phyloP scores from a whole-genome alignment of 2,329 filamentous ascomycete species.

The Pseudomassariella vexata region DNA sequence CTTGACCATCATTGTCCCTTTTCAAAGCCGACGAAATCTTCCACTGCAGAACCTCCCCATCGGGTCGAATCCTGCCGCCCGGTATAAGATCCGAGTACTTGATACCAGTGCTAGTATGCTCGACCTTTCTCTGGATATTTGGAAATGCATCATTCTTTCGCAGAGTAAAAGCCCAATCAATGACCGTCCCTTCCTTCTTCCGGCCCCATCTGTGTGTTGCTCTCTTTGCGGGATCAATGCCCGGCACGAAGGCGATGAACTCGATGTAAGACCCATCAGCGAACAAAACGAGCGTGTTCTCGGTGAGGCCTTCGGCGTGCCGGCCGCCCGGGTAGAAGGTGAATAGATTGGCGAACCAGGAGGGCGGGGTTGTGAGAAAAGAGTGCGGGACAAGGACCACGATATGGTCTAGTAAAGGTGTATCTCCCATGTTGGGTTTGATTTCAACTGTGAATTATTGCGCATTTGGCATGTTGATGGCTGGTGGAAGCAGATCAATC shows the following conservation, averaged over 20 bases:
- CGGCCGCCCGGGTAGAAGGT: slow-evolving; percentile 53
- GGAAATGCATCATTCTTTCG: slow-evolving; percentile 22
- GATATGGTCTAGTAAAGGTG: slow-evolving; percentile 51
- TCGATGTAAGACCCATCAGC: slow-evolving; percentile 62
- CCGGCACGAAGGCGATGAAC: slow-evolving; percentile 55
- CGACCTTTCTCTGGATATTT: slow-evolving; percentile 30
- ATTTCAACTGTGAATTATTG: too few relatives aligned
- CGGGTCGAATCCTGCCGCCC: slow-evolving; percentile 48
- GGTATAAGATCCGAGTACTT: slow-evolving; percentile 41
- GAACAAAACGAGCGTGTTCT: slow-evolving; percentile 58
- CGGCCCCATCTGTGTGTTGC: slow-evolving; percentile 53
- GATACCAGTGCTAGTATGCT: slow-evolving; percentile 24
- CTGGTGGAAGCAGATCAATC: too few relatives aligned
- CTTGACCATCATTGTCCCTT: slow-evolving; percentile 7
- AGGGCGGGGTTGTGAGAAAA: slow-evolving; percentile 39
- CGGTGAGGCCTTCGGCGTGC: slow-evolving; percentile 54
- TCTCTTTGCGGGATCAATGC: slow-evolving; percentile 30
- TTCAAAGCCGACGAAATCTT: slow-evolving; percentile 42
- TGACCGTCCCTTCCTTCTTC: slow-evolving; percentile 39
- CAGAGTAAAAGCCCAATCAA: slow-evolving; percentile 57
- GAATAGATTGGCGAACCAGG: slow-evolving; percentile 47
- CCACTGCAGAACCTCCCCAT: slow-evolving; percentile 55
- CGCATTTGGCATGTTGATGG: too few relatives aligned
- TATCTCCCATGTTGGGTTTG: too few relatives aligned
- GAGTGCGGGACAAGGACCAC: slow-evolving; percentile 54